Evolutionary conservation across 1,139 yeast species (phyloP).

Genomic region (Kazachstania sp.): DNA sequence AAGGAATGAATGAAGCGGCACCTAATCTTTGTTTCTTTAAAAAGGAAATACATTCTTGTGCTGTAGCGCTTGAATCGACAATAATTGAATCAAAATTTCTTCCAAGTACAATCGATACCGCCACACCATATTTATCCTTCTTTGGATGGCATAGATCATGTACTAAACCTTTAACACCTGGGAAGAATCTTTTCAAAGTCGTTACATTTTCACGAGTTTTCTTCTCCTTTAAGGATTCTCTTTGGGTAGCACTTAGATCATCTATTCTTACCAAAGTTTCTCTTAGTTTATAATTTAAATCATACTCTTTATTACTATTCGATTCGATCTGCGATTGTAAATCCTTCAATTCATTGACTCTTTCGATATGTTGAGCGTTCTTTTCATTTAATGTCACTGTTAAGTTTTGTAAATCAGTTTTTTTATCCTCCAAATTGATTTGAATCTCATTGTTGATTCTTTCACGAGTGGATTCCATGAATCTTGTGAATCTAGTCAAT

Average conservation of each 20-base stretch:
- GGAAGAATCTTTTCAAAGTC: conserved; percentile 59
- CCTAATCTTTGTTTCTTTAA: conserved; percentile 84
- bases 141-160: conserved; percentile 75
- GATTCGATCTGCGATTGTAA: conserved; percentile 30
- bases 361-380: conserved; percentile 35
- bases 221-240: conserved; percentile 66
- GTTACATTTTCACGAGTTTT: conserved; percentile 64
- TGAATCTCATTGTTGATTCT: conserved; percentile 34
- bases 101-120: conserved; percentile 76
- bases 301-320: conserved; percentile 37
- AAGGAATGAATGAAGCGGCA: conserved; percentile 77
- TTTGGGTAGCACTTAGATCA: conserved; percentile 64
- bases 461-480: conserved; percentile 33
- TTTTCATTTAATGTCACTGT: conserved; percentile 39
- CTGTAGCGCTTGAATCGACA: conserved; percentile 68
- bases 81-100: conserved; percentile 71
- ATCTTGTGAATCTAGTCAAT: conserved; percentile 35
- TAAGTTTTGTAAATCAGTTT: conserved; percentile 33
- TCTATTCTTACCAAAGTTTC: conserved; percentile 55
- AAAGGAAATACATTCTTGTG: conserved; percentile 73
- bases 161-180: conserved; percentile 75
- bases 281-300: conserved; percentile 52
- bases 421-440: conserved; percentile 36
- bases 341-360: conserved; percentile 33
- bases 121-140: conserved; percentile 64